phyloP scores from a whole-genome alignment of 495 filamentous ascomycete genomes.

The Lepraria neglecta region DNA sequence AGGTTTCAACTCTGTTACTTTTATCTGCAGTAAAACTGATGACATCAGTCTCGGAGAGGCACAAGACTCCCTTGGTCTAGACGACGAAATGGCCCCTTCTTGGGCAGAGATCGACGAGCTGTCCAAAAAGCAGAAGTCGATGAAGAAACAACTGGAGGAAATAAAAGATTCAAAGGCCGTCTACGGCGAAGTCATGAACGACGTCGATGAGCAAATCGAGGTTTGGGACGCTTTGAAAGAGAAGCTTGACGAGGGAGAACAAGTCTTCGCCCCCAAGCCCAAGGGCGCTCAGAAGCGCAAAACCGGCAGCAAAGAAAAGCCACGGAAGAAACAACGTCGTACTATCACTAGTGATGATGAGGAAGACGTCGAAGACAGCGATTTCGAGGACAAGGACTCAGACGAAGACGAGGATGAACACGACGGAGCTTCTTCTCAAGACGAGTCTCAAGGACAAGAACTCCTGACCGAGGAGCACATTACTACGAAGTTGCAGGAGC shows the following conservation, averaged over 20 bases:
- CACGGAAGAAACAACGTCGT: conserved; percentile 24
- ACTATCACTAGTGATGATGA: conserved; percentile 25
- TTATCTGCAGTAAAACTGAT: conserved; percentile 66
- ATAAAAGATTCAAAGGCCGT: conserved; percentile 34
- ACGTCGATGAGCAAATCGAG: conserved; percentile 38
- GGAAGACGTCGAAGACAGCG: conserved; percentile 25
- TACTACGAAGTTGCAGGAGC: conserved; percentile 33
- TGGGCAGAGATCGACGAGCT: conserved; percentile 34
- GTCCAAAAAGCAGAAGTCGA: conserved; percentile 32
- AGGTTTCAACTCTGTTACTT: conserved; percentile 48
- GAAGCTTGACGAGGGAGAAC: conserved; percentile 41
- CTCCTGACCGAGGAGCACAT: conserved; percentile 38
- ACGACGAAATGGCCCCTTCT: conserved; percentile 34
- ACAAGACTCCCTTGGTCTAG: conserved; percentile 40
- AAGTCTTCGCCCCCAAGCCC: conserved; percentile 42
- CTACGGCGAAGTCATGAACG: conserved; percentile 32
- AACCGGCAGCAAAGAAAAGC: conserved; percentile 32
- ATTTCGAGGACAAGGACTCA: conserved; percentile 16
- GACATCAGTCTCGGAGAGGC: conserved; percentile 54
- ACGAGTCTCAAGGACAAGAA: conserved; percentile 11
- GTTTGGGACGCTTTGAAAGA: conserved; percentile 44
- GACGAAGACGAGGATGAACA: conserved; percentile 24
- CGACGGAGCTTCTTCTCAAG: conserved; percentile 18
- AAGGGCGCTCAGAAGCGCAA: conserved; percentile 32
- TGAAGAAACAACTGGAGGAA: conserved; percentile 34